A percentile compares a stretch with the other conserved stretches of the same genome.
Evolutionary conservation across 2,329 filamentous ascomycete species (phyloP).

Genomic region (Acephala macrosclerotiorum): DNA sequence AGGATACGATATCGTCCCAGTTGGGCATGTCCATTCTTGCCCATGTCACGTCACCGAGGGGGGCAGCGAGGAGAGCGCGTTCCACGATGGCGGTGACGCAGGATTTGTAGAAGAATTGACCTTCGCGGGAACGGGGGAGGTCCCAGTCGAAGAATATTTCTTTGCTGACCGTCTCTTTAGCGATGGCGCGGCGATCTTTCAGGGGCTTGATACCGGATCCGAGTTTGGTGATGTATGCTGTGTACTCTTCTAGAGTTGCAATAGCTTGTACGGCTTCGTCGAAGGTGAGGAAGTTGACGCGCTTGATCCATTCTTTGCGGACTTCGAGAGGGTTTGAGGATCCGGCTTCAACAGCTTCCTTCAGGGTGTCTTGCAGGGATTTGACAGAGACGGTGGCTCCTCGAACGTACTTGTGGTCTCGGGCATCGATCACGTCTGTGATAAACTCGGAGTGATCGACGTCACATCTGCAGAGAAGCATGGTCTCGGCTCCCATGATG

Average conservation of each 20-base stretch:
- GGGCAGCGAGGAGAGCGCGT: slow-evolving; percentile 46
- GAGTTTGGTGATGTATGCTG: slow-evolving; percentile 34
- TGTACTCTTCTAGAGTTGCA: slow-evolving; percentile 40
- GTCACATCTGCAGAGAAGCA: slow-evolving; percentile 49
- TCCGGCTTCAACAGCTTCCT: slow-evolving; percentile 37
- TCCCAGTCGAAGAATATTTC: slow-evolving; percentile 48
- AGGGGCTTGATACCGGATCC: slow-evolving; percentile 21
- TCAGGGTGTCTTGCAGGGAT: slow-evolving; percentile 40
- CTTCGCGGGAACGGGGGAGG: slow-evolving; percentile 44
- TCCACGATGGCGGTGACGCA: slow-evolving; percentile 43
- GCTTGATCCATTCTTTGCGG: slow-evolving; percentile 44
- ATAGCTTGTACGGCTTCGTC: slow-evolving; percentile 46
- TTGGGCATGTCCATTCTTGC: slow-evolving; percentile 46
- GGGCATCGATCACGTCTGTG: slow-evolving; percentile 47
- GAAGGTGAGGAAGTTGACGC: slow-evolving; percentile 44
- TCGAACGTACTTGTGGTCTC: slow-evolving; percentile 50
- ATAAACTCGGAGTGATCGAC: slow-evolving; percentile 49
- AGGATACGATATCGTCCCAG: slow-evolving; percentile 48
- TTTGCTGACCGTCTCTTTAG: slow-evolving; percentile 35
- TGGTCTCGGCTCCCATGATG: slow-evolving; percentile 49
- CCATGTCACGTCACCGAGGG: slow-evolving; percentile 49
- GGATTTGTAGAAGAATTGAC: slow-evolving; percentile 47
- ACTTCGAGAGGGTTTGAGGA: slow-evolving; percentile 39
- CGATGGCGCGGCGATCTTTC: slow-evolving; percentile 29
- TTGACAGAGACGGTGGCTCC: slow-evolving; percentile 46